Conservation (phyloP, 2,329 filamentous ascomycete species). For the Diaporthe capsici region DNA sequence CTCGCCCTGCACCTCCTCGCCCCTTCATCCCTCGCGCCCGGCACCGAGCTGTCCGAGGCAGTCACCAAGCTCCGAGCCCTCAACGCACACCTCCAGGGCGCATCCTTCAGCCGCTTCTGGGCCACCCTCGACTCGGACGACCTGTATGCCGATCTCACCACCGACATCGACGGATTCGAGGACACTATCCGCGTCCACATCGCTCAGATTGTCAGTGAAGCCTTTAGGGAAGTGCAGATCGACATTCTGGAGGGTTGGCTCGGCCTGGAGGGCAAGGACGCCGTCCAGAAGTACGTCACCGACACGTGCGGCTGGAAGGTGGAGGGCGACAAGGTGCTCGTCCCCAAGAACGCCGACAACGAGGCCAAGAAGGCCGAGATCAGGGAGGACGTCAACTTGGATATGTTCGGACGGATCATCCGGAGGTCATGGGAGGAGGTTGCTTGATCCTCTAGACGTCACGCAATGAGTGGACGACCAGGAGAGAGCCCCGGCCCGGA, state of each 20-base stretch:
- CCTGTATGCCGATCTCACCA: constrained; percentile 93
- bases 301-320: constrained; percentile 92
- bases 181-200: constrained; percentile 93
- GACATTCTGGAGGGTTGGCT: constrained; percentile 82
- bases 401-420: constrained; percentile 86
- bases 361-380: constrained; percentile 97
- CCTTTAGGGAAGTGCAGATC: constrained; percentile 80
- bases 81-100: constrained; percentile 88
- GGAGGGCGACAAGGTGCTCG: constrained; percentile 76
- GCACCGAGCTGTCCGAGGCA: constrained; percentile 86
- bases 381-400: constrained; percentile 93
- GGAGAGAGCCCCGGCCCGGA: neutral
- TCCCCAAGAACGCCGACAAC: constrained; percentile 96
- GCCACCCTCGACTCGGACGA: constrained; percentile 92
- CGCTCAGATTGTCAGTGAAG: constrained; percentile 86
- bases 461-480: neutral
- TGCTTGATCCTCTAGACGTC: constrained; percentile 58
- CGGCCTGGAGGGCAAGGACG: constrained; percentile 74
- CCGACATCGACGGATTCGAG: constrained; percentile 95
- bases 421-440: constrained; percentile 89
- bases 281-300: constrained; percentile 82
- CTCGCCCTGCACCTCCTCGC: constrained; percentile 95
- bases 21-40: constrained; percentile 79
- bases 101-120: constrained; percentile 96
- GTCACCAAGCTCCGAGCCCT: constrained; percentile 88